These are phyloP conservation scores for Juncus effusus DNA, from an alignment of 176 grass and related monocot species.

Conservation along the genomic window DNA sequence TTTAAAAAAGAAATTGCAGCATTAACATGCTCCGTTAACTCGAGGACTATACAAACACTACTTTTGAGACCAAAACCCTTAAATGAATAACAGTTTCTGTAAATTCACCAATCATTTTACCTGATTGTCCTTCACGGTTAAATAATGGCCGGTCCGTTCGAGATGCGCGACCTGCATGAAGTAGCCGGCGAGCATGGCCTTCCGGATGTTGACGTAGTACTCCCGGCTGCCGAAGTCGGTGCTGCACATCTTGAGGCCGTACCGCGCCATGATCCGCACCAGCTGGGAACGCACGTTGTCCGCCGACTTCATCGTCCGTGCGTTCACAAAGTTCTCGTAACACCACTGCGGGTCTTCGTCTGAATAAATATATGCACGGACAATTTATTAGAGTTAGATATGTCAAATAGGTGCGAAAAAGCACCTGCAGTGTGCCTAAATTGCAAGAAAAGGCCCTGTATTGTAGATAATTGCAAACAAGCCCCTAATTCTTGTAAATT, in stretches of 20 bases:
- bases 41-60: neutral
- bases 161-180: slow-evolving; percentile 99
- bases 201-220: slow-evolving; percentile 89
- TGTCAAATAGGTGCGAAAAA: neutral
- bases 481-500: too few species aligned
- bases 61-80: too few species aligned
- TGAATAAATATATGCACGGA: slow-evolving; percentile 1
- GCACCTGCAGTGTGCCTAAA: neutral
- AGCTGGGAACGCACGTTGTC: slow-evolving; percentile 97
- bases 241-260: slow-evolving; percentile 89
- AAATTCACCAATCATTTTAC: slow-evolving; percentile 22
- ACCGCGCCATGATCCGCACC: slow-evolving; percentile 93
- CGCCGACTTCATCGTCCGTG: slow-evolving; percentile 71
- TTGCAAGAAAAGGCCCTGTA: too few species aligned
- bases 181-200: slow-evolving; percentile 79
- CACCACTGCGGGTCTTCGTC: slow-evolving; percentile 95
- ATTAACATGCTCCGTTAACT: neutral
- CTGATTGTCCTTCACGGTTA: slow-evolving; percentile 98
- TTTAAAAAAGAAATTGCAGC: neutral
- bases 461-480: too few species aligned
- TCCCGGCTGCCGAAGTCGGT: slow-evolving; percentile 77
- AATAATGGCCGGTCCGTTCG: slow-evolving; percentile 82
- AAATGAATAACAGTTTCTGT: too few species aligned
- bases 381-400: too few species aligned
- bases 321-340: slow-evolving; percentile 90